phyloP scores from a whole-genome alignment of 306 rosid species.

The Pterocarpus macrocarpus region DNA sequence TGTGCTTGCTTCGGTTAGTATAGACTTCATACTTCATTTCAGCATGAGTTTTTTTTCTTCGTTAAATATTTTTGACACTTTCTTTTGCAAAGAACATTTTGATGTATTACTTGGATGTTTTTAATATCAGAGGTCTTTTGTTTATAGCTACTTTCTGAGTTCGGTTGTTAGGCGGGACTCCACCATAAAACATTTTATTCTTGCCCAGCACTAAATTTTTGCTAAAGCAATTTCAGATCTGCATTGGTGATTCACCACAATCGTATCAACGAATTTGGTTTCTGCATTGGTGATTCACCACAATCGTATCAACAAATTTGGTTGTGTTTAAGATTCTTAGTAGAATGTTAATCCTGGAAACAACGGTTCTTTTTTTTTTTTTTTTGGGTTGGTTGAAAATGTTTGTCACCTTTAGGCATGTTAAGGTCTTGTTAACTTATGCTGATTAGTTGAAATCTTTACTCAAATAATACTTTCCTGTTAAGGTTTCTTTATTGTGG shows the following conservation, averaged over 20 bases:
- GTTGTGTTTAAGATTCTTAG: not conserved
- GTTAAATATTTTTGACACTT: conserved; percentile 7
- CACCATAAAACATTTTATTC: conserved; percentile 11
- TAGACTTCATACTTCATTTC: conserved; percentile 43
- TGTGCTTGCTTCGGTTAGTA: conserved; percentile 98
- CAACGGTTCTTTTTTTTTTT: not conserved
- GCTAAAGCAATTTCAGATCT: conserved; percentile 2
- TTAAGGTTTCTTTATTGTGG: conserved; percentile 27
- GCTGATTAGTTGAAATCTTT: too few species aligned
- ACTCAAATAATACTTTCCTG: not conserved
- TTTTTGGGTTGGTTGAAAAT: not conserved
- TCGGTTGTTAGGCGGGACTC: conserved; percentile 21
- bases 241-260: not conserved
- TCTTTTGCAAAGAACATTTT: conserved; percentile 4
- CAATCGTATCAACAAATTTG: not conserved
- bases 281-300: not conserved
- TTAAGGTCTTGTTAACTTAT: not conserved
- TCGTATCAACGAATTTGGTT: not conserved
- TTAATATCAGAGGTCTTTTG: conserved; percentile 5
- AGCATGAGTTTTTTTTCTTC: not conserved
- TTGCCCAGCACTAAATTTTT: not conserved
- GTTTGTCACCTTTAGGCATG: conserved; percentile 1
- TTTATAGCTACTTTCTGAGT: conserved; percentile 8
- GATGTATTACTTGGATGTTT: conserved; percentile 9
- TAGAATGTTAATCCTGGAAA: conserved; percentile 18